Conservation (phyloP, 139 green algal species). For the Desmodesmus armatus region DNA sequence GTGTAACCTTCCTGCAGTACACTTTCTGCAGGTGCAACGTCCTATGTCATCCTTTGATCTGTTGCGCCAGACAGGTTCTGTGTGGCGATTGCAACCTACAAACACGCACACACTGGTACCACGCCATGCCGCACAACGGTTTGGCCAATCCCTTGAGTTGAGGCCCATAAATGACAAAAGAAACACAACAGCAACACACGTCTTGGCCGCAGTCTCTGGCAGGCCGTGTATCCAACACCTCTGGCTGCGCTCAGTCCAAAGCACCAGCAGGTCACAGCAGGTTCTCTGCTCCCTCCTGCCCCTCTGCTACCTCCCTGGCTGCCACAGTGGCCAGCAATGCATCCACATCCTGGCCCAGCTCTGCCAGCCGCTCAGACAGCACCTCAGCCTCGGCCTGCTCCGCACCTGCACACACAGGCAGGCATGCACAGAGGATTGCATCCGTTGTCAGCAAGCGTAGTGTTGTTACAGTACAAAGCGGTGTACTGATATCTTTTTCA, state of each 20-base stretch:
- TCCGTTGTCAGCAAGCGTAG: no score
- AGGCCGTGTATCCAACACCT: background rate
- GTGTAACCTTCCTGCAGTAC: no score
- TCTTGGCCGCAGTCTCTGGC: background rate
- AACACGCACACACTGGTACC: background rate
- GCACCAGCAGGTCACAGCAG: background rate
- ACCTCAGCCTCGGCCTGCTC: constrained; percentile 19
- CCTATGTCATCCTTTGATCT: no score
- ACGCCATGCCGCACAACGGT: background rate
- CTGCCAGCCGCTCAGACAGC: background rate
- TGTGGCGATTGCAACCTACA: background rate
- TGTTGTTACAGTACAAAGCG: no score
- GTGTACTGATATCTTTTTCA: no score
- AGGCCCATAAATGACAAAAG: background rate
- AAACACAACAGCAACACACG: background rate
- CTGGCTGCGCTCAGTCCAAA: background rate
- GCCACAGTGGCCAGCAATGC: constrained; percentile 40
- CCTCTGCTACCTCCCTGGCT: background rate
- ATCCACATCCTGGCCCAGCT: constrained; percentile 76
- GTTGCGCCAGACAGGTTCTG: no score
- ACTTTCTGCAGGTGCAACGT: no score
- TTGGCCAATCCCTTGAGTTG: background rate
- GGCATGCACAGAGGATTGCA: no score
- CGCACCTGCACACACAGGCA: constrained; percentile 58
- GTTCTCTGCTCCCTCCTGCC: no score